Conservation (phyloP, 495 filamentous ascomycete genomes). For the Annulohypoxylon maeteangense region DNA sequence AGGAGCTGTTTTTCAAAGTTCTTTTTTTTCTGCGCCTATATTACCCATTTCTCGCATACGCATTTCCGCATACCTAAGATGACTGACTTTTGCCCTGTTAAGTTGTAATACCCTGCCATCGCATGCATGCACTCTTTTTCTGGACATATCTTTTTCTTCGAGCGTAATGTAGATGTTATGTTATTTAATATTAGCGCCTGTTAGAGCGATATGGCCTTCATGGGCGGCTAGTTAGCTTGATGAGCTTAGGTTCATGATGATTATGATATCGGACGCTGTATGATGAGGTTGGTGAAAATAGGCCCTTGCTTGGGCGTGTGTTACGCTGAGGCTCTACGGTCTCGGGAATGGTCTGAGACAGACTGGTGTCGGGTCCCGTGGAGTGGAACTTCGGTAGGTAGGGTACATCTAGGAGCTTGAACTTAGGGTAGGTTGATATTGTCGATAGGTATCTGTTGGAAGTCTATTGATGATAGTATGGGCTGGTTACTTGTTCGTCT, state of each 20-base stretch:
- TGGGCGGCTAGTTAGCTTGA: not conserved
- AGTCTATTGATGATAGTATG: not conserved
- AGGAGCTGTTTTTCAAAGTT: conserved; percentile 29
- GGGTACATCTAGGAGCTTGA: not conserved
- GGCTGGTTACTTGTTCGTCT: not conserved
- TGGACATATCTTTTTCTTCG: not conserved
- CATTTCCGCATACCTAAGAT: conserved; percentile 18
- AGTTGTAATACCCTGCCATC: not conserved
- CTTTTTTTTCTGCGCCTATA: conserved; percentile 30
- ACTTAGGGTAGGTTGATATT: not conserved
- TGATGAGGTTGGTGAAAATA: not conserved
- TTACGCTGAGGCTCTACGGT: conserved; percentile 34
- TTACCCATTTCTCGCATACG: conserved; percentile 17
- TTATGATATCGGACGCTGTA: not conserved
- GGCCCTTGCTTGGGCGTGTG: not conserved
- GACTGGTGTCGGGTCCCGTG: not conserved
- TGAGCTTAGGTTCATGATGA: not conserved
- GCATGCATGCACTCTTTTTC: not conserved
- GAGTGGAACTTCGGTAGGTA: not conserved
- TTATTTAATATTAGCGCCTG: not conserved
- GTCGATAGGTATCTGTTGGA: no score
- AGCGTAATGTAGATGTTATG: conserved; percentile 5
- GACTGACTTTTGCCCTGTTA: conserved; percentile 21
- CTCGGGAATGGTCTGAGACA: conserved; percentile 33
- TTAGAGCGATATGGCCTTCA: not conserved